A percentile compares a stretch with the other conserved stretches of the same genome.
These are phyloP conservation scores for Neurospora tetraspora DNA, from an alignment of 495 filamentous ascomycete species.

Conservation along the genomic window DNA sequence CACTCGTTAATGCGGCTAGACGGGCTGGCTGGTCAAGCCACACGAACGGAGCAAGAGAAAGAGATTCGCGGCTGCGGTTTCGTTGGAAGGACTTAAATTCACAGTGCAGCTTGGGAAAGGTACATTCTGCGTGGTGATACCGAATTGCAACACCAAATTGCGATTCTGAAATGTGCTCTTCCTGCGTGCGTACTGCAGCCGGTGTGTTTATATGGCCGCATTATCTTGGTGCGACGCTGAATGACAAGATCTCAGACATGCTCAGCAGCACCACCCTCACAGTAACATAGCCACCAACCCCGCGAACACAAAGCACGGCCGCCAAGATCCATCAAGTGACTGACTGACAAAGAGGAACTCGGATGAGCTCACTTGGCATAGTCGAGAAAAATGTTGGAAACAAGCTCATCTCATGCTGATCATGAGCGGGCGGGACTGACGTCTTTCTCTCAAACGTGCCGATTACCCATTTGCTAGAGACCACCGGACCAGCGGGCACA, in stretches of 20 bases:
- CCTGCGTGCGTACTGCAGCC: background rate
- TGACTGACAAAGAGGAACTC: background rate
- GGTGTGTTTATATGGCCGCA: background rate
- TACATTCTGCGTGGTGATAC: background rate
- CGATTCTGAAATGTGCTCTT: background rate
- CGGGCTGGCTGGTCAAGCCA: too few relatives aligned
- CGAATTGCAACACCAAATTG: background rate
- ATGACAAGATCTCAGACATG: background rate
- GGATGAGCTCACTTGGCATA: background rate
- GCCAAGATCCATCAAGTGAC: background rate
- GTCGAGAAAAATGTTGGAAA: background rate
- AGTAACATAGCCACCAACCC: background rate
- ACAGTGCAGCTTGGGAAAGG: background rate
- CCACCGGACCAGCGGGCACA: background rate
- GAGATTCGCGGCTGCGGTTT: background rate
- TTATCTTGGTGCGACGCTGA: background rate
- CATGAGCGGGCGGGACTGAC: background rate
- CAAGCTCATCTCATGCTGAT: background rate
- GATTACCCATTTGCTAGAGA: background rate
- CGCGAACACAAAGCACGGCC: background rate
- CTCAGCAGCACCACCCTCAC: background rate
- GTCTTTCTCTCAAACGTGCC: background rate
- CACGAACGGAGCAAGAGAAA: background rate
- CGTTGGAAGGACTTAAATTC: background rate
- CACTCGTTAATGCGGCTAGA: background rate